These are phyloP conservation scores for Calonectria pseudoturangicola DNA, from an alignment of 2,329 filamentous ascomycete genomes.

Conservation along the genomic window DNA sequence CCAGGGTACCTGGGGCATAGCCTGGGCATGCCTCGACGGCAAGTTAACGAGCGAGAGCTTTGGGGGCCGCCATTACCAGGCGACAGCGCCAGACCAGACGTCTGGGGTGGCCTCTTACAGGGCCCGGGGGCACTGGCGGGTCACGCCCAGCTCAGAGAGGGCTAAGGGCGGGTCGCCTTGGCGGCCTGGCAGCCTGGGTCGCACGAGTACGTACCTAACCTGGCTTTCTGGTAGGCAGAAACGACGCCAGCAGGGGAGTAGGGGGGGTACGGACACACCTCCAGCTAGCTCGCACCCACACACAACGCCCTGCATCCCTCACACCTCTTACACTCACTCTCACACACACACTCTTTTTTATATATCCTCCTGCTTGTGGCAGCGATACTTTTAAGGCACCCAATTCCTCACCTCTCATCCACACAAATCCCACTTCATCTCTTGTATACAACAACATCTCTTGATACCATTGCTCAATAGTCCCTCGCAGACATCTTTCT, in stretches of 20 bases:
- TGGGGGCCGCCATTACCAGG: slow-evolving; percentile 35
- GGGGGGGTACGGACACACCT: slow-evolving; percentile 16
- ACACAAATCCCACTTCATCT: slow-evolving; percentile 47
- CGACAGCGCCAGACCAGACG: slow-evolving; percentile 9
- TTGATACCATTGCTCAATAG: slow-evolving; percentile 22
- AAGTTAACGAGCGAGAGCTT: slow-evolving; percentile 30
- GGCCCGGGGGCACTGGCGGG: slow-evolving; percentile 23
- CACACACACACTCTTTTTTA: slow-evolving; percentile 39
- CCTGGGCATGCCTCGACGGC: slow-evolving; percentile 20
- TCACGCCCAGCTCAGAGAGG: slow-evolving; percentile 7
- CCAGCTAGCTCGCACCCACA: slow-evolving; percentile 32
- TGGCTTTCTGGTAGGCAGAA: slow-evolving; percentile 53
- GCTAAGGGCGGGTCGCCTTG: slow-evolving; percentile 31
- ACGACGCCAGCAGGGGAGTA: slow-evolving; percentile 37
- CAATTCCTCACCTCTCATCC: slow-evolving; percentile 38
- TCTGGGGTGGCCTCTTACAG: slow-evolving; percentile 22
- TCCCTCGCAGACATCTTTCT: slow-evolving; percentile 27
- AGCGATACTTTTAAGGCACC: slow-evolving; percentile 48
- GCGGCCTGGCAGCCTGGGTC: slow-evolving; percentile 36
- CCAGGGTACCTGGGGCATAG: slow-evolving; percentile 31
- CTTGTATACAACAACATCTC: slow-evolving; percentile 31
- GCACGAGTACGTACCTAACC: slow-evolving; percentile 10
- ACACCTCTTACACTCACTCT: slow-evolving; percentile 25
- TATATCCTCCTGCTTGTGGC: slow-evolving; percentile 47
- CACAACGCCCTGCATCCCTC: slow-evolving; percentile 22